Conservation (phyloP, 2,329 filamentous ascomycete species). For the Alternaria metachromatica region DNA sequence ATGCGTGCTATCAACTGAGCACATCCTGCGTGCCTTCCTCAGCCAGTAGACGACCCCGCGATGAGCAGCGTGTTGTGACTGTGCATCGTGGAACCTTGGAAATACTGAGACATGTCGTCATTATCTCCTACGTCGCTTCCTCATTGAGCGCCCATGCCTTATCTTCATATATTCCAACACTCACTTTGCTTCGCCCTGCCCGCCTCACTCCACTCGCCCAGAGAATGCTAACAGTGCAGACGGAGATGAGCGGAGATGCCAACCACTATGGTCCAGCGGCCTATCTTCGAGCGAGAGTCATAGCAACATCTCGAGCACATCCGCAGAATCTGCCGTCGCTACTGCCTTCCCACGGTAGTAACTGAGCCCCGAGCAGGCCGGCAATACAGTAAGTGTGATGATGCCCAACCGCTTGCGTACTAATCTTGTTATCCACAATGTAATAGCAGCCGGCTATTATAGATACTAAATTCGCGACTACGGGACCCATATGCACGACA, state of each 20-base stretch:
- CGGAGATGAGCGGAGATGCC: neutral
- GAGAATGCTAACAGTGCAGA: neutral
- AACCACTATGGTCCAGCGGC: neutral
- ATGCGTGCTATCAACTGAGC: neutral
- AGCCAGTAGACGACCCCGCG: neutral
- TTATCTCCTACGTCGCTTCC: neutral
- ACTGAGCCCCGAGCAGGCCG: neutral
- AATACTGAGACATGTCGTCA: neutral
- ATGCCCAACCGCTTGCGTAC: constrained; percentile 1
- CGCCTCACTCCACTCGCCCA: neutral
- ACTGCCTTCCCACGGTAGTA: neutral
- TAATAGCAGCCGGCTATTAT: constrained; percentile 16
- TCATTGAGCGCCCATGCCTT: neutral
- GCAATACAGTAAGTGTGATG: neutral
- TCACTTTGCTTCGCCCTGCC: neutral
- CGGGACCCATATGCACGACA: constrained; percentile 7
- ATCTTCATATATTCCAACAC: neutral
- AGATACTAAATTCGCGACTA: neutral
- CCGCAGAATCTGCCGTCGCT: neutral
- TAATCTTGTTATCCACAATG: neutral
- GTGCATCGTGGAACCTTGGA: neutral
- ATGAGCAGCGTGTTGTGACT: neutral
- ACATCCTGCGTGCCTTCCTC: neutral
- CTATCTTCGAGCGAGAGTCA: neutral
- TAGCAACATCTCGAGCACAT: neutral